Conservation (phyloP, 2,329 filamentous ascomycete species). For the Colletotrichum chlorophyti region DNA sequence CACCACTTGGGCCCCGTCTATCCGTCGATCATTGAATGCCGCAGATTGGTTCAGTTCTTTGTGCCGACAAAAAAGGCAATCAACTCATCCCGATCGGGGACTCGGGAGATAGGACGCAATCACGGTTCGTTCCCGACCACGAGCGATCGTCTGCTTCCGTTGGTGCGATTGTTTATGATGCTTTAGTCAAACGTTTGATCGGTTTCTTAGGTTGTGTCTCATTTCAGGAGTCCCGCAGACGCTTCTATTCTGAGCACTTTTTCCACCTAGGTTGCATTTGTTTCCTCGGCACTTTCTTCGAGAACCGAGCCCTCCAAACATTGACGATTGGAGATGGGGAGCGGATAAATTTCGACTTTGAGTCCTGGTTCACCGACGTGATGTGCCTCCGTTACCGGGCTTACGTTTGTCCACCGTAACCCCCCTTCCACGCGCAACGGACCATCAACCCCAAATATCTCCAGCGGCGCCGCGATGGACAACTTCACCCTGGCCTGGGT, state of each 20-base stretch:
- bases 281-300: conserved; percentile 19
- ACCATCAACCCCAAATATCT: neutral
- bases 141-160: conserved; percentile 12
- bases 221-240: conserved; percentile 6
- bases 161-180: neutral
- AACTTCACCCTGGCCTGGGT: neutral
- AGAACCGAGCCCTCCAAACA: conserved; percentile 7
- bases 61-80: conserved; percentile 18
- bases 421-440: neutral
- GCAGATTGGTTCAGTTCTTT: conserved; percentile 16
- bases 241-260: conserved; percentile 2
- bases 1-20: conserved; percentile 11
- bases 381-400: conserved; percentile 11
- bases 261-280: conserved; percentile 5
- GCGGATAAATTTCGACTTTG: neutral
- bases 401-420: neutral
- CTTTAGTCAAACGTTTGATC: conserved; percentile 3
- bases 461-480: neutral
- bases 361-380: conserved; percentile 4
- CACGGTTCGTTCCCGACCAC: conserved; percentile 17
- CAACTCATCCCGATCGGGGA: conserved; percentile 1
- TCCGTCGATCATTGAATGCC: conserved; percentile 25
- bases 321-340: neutral
- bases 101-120: neutral
- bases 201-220: neutral